A percentile compares a stretch with the other conserved stretches of the same genome.
These are phyloP conservation scores for Solanum pinnatisectum DNA, from an alignment of 257 asterid species.

Conservation along the genomic window DNA sequence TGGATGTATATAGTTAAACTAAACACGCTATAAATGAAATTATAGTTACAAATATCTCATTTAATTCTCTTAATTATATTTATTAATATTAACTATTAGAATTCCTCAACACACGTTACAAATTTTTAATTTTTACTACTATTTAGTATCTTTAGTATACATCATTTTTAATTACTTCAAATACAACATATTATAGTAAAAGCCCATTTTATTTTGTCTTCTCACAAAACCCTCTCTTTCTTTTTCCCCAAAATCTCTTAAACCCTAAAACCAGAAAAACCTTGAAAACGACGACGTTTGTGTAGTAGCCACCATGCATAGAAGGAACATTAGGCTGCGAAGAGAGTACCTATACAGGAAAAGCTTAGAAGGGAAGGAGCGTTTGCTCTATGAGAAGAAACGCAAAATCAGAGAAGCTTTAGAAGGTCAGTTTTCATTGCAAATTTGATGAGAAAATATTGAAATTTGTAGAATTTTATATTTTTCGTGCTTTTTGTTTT, in stretches of 20 bases:
- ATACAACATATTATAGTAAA: too few relatives aligned
- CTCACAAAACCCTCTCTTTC: not conserved
- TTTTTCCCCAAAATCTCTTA: not conserved
- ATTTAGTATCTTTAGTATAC: too few relatives aligned
- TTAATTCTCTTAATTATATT: too few relatives aligned
- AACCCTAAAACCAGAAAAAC: not conserved
- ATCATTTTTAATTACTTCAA: too few relatives aligned
- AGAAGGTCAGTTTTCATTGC: slow-evolving; percentile 33
- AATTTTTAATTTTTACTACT: too few relatives aligned
- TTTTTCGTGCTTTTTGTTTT: not conserved
- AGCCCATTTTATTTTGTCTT: not conserved
- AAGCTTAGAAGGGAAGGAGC: slow-evolving; percentile 84
- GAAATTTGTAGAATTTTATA: not conserved
- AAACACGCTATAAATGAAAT: too few relatives aligned
- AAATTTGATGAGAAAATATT: not conserved
- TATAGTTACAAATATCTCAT: too few relatives aligned
- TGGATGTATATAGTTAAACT: too few relatives aligned
- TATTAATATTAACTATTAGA: too few relatives aligned
- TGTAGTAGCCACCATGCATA: slow-evolving; percentile 45
- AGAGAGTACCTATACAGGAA: slow-evolving; percentile 83
- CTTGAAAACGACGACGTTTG: not conserved
- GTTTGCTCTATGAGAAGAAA: slow-evolving; percentile 79
- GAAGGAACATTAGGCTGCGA: slow-evolving; percentile 65
- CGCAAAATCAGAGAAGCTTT: slow-evolving; percentile 74
- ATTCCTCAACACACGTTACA: too few relatives aligned